Percentiles rank a stretch among this genome's conserved stretches.
phyloP scores from a whole-genome alignment of 2,329 filamentous ascomycete species.

The Aspergillus thermomutatus region DNA sequence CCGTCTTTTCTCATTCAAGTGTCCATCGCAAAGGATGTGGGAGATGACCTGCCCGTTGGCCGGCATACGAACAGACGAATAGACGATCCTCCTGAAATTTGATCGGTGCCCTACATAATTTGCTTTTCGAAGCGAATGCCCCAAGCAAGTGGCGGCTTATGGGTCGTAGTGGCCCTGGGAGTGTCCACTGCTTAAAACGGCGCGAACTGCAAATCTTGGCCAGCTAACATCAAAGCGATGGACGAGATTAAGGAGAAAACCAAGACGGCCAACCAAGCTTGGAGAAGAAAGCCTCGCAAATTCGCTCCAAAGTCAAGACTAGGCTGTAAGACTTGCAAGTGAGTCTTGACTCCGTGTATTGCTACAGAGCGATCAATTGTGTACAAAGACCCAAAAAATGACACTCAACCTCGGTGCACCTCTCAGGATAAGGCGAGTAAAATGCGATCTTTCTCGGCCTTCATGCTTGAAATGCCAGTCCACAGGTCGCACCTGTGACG shows the following conservation, averaged over 20 bases:
- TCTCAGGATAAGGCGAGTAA: slow-evolving; percentile 36
- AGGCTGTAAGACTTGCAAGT: slow-evolving; percentile 44
- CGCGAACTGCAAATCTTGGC: neutral
- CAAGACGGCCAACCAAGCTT: slow-evolving; percentile 29
- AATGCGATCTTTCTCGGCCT: slow-evolving; percentile 36
- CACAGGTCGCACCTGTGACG: slow-evolving; percentile 39
- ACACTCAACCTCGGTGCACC: neutral
- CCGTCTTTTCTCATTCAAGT: neutral
- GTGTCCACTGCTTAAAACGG: neutral
- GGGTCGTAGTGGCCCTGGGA: too few species aligned
- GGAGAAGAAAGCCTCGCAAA: slow-evolving; percentile 37
- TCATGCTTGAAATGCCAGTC: slow-evolving; percentile 36
- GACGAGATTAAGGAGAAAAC: slow-evolving; percentile 1
- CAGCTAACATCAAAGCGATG: neutral
- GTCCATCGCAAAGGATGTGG: neutral
- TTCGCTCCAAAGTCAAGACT: slow-evolving; percentile 40
- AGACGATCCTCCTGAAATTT: slow-evolving; percentile 1
- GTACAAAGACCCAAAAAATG: too few species aligned
- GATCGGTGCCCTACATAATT: neutral
- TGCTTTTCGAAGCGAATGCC: neutral
- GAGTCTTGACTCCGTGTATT: slow-evolving; percentile 18
- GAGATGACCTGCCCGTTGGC: neutral
- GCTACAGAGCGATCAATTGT: too few species aligned
- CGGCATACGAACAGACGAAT: slow-evolving; percentile 1
- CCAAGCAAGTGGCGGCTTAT: too few species aligned